These are phyloP conservation scores for Scheffersomyces titani DNA, from an alignment of 1,139 yeast species.

Conservation along the genomic window DNA sequence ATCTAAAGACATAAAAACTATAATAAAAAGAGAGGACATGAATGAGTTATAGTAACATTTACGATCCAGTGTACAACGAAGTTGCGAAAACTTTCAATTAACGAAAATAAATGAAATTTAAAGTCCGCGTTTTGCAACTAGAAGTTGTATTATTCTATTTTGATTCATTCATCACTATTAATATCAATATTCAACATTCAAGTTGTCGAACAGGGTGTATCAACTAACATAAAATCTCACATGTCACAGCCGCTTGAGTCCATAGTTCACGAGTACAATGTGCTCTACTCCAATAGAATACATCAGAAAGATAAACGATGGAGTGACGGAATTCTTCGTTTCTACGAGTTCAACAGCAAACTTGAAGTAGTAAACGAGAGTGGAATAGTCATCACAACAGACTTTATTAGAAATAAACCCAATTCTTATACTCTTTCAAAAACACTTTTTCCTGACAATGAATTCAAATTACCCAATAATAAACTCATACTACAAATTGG, in stretches of 20 bases:
- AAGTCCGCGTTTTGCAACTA: not conserved
- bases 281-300: conserved; percentile 48
- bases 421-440: conserved; percentile 13
- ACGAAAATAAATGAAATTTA: not conserved
- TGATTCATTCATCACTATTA: not conserved
- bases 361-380: conserved; percentile 44
- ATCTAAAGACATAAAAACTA: not conserved
- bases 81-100: not conserved
- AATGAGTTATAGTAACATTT: no score
- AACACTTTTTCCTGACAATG: conserved; percentile 10
- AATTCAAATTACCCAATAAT: conserved; percentile 17
- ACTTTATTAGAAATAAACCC: conserved; percentile 23
- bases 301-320: conserved; percentile 54
- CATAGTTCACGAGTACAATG: conserved; percentile 36
- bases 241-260: conserved; percentile 15
- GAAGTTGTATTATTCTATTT: no score
- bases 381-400: conserved; percentile 32
- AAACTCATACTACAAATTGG: conserved; percentile 18
- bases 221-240: not conserved
- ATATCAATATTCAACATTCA: no score
- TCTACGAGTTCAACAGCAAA: conserved; percentile 50
- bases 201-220: not conserved
- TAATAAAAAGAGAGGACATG: no score
- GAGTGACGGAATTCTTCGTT: conserved; percentile 54
- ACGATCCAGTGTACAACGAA: no score